These are phyloP conservation scores for Fusarium drepaniforme DNA, from an alignment of 2,329 filamentous ascomycete genomes.

Conservation along the genomic window DNA sequence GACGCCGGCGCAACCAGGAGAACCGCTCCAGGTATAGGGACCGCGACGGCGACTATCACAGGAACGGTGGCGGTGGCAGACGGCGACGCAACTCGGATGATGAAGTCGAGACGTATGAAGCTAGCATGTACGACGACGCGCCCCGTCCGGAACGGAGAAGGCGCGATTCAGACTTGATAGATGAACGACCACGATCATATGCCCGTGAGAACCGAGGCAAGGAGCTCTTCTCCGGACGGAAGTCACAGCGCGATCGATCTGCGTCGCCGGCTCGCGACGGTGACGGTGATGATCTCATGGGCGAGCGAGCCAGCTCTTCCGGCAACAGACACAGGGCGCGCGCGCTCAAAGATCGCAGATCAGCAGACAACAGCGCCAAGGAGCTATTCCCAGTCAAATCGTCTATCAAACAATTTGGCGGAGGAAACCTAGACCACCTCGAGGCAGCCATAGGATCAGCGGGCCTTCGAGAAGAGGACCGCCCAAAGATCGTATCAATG, in stretches of 20 bases:
- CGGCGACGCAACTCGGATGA: conserved; percentile 58
- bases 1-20: conserved; percentile 68
- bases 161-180: conserved; percentile 38
- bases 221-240: conserved; percentile 71
- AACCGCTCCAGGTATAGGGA: conserved; percentile 74
- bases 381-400: conserved; percentile 56
- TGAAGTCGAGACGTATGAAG: conserved; percentile 72
- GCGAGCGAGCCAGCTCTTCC: conserved; percentile 46
- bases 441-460: conserved; percentile 55
- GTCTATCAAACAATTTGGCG: conserved; percentile 38
- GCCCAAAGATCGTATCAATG: conserved; percentile 70
- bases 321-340: conserved; percentile 51
- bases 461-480: conserved; percentile 51
- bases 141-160: conserved; percentile 48
- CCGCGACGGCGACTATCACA: conserved; percentile 56
- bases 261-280: conserved; percentile 62
- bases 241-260: conserved; percentile 59
- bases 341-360: conserved; percentile 50
- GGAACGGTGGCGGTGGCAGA: conserved; percentile 54
- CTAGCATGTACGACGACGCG: conserved; percentile 85
- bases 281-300: conserved; percentile 57
- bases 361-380: conserved; percentile 47
- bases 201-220: conserved; percentile 61
- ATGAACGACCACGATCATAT: conserved; percentile 46
- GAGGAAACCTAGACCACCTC: conserved; percentile 53